Conservation (phyloP, 345 rosid species). For the Passiflora organensis region DNA sequence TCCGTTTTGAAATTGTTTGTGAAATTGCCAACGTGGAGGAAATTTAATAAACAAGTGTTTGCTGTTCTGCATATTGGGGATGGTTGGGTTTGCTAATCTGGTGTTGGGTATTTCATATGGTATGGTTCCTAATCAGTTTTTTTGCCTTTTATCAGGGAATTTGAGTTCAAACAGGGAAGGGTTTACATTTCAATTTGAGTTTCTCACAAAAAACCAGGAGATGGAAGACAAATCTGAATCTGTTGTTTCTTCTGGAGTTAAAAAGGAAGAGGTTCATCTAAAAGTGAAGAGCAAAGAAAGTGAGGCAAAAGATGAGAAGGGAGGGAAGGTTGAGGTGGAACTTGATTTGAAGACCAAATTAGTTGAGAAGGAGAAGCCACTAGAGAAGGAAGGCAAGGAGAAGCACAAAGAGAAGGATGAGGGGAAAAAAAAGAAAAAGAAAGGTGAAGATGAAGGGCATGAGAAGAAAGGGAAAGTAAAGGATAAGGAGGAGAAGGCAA, state of each 20-base stretch:
- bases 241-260: constrained; percentile 25
- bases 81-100: too few relatives aligned
- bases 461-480: constrained; percentile 4
- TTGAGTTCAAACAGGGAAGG: constrained; percentile 15
- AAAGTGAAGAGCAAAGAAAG: constrained; percentile 45
- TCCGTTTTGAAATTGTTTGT: too few relatives aligned
- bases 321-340: constrained; percentile 38
- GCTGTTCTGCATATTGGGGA: background rate
- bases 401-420: constrained; percentile 7
- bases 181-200: constrained; percentile 15
- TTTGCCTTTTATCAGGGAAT: constrained; percentile 15
- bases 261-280: constrained; percentile 50
- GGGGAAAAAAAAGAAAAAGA: constrained; percentile 4
- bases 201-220: background rate
- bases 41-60: too few relatives aligned
- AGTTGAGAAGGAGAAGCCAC: constrained; percentile 44
- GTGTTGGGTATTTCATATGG: background rate
- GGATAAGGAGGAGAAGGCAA: constrained; percentile 1
- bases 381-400: constrained; percentile 4
- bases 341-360: constrained; percentile 56
- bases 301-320: constrained; percentile 25
- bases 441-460: background rate
- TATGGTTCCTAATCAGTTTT: background rate
- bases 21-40: too few relatives aligned
- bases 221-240: constrained; percentile 33